Evolutionary conservation across 345 rosid species (phyloP).

Genomic region (Moricandia moricandioides): DNA sequence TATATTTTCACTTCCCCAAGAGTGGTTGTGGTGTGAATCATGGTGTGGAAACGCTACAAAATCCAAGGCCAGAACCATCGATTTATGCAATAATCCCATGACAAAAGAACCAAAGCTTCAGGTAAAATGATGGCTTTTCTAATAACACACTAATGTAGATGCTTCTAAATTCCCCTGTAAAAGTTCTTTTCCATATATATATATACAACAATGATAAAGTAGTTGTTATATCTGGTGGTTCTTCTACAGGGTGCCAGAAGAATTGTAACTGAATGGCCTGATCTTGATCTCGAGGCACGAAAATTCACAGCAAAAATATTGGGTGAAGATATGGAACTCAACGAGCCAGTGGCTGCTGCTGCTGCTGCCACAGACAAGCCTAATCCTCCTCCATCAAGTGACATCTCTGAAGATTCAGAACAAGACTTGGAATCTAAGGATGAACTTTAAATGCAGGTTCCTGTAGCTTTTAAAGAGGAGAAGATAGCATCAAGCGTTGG

Average conservation of each 20-base stretch:
- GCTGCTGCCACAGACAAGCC: constrained; percentile 29
- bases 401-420: constrained; percentile 24
- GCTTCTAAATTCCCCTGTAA: background rate
- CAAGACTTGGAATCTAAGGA: constrained; percentile 67
- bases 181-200: background rate
- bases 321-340: constrained; percentile 65
- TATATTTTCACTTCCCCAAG: constrained; percentile 90
- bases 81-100: constrained; percentile 99
- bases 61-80: constrained; percentile 90
- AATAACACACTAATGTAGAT: background rate
- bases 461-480: constrained; percentile 7
- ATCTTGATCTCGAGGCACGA: constrained; percentile 75
- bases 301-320: constrained; percentile 67
- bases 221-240: background rate
- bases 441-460: constrained; percentile 51
- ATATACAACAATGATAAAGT: background rate
- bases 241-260: constrained; percentile 77
- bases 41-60: constrained; percentile 99
- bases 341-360: constrained; percentile 38
- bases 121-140: constrained; percentile 40
- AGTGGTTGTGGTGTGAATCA: constrained; percentile 99
- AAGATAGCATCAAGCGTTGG: background rate
- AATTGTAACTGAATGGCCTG: constrained; percentile 81
- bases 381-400: constrained; percentile 28
- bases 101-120: constrained; percentile 98